These are phyloP conservation scores for Fusarium sulawesiense DNA, from an alignment of 2,329 filamentous ascomycete species.

Conservation along the genomic window DNA sequence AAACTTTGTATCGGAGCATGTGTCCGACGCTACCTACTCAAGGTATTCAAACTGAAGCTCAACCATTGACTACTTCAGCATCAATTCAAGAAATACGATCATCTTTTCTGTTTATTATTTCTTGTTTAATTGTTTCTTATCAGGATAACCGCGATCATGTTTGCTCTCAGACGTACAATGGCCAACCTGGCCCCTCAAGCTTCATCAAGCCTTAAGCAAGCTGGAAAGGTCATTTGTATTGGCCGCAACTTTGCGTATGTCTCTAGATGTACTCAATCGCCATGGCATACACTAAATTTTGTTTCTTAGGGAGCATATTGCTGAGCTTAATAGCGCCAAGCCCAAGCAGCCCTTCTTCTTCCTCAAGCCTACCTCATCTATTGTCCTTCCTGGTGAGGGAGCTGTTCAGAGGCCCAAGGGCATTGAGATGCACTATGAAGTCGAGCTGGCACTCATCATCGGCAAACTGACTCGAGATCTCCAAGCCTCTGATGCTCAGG, in stretches of 20 bases:
- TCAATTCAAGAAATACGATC: not conserved
- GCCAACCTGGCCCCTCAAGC: constrained; percentile 56
- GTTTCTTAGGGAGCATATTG: constrained; percentile 81
- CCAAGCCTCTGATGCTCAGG: constrained; percentile 76
- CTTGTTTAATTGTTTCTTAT: not conserved
- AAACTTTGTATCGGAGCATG: constrained; percentile 41
- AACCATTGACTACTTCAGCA: constrained; percentile 7
- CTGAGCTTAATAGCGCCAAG: constrained; percentile 85
- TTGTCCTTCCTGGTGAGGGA: constrained; percentile 81
- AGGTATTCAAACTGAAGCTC: constrained; percentile 16
- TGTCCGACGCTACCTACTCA: constrained; percentile 38
- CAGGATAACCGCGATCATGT: constrained; percentile 46
- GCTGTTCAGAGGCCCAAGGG: constrained; percentile 85
- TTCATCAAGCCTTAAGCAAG: constrained; percentile 60
- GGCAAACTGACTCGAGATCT: constrained; percentile 84
- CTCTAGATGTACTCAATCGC: constrained; percentile 1
- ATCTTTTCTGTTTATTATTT: not conserved
- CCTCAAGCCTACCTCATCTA: constrained; percentile 90
- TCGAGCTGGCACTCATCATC: constrained; percentile 91
- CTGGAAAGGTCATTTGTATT: constrained; percentile 88
- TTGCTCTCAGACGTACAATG: constrained; percentile 53
- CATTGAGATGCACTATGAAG: constrained; percentile 91
- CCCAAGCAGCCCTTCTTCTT: constrained; percentile 99
- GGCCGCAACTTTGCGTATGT: constrained; percentile 93
- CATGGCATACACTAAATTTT: constrained; percentile 18